Conservation (phyloP, 306 rosid species). For the Lathyrus aphaca region DNA sequence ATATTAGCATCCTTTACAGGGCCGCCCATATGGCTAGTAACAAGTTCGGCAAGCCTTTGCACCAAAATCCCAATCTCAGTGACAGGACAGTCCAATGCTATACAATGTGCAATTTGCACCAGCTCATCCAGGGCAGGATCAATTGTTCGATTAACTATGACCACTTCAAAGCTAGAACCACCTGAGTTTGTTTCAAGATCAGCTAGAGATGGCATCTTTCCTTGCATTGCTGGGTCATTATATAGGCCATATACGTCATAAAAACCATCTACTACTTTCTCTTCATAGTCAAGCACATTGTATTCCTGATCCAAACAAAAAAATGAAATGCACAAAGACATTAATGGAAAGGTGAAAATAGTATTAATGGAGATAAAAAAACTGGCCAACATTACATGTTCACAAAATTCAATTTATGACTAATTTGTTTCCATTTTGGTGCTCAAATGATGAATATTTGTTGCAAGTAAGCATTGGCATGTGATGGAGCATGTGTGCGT, state of each 20-base stretch:
- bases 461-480: slow-evolving; percentile 24
- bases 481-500: slow-evolving; percentile 5
- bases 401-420: slow-evolving; percentile 17
- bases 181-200: slow-evolving; percentile 77
- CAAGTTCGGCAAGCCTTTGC: slow-evolving; percentile 94
- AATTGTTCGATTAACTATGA: slow-evolving; percentile 71
- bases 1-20: slow-evolving; percentile 91
- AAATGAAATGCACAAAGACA: slow-evolving; percentile 41
- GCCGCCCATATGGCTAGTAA: slow-evolving; percentile 90
- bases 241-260: slow-evolving; percentile 77
- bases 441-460: slow-evolving; percentile 16
- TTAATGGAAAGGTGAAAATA: slow-evolving; percentile 10
- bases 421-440: slow-evolving; percentile 27
- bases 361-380: slow-evolving; percentile 11
- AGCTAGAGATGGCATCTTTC: slow-evolving; percentile 82
- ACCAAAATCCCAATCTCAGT: slow-evolving; percentile 65
- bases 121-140: slow-evolving; percentile 87
- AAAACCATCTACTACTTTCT: slow-evolving; percentile 90
- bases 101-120: slow-evolving; percentile 85
- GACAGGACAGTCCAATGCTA: slow-evolving; percentile 86
- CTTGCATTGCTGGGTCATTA: slow-evolving; percentile 75
- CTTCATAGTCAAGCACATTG: slow-evolving; percentile 88
- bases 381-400: slow-evolving; percentile 31
- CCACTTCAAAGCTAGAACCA: slow-evolving; percentile 77
- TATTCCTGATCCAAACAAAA: slow-evolving; percentile 62